Percentiles rank a stretch among this genome's conserved stretches.
Conservation (phyloP, 164 flowering plant genomes). For the Vitis rupestris region DNA sequence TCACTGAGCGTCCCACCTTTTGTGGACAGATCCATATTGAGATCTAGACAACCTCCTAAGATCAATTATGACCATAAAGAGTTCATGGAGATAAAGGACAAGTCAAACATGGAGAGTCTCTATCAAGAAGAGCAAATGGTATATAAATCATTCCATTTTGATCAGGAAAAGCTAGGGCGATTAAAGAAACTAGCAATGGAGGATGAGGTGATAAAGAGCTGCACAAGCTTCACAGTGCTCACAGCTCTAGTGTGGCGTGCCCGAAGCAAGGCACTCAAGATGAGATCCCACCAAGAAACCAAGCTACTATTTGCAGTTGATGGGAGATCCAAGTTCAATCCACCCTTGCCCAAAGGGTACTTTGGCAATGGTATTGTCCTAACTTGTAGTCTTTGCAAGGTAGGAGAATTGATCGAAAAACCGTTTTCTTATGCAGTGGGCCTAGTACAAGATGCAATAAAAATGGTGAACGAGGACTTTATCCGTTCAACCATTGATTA, state of each 20-base stretch:
- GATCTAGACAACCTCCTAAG: conserved; percentile 11
- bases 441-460: conserved; percentile 15
- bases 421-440: conserved; percentile 19
- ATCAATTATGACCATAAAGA: conserved; percentile 9
- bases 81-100: conserved; percentile 13
- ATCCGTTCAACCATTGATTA: conserved; percentile 24
- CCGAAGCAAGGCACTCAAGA: conserved; percentile 16
- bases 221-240: conserved; percentile 21
- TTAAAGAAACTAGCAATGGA: conserved; percentile 17
- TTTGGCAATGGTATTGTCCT: conserved; percentile 23
- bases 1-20: conserved; percentile 13
- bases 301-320: conserved; percentile 22
- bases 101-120: conserved; percentile 7
- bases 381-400: conserved; percentile 11
- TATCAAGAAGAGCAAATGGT: conserved; percentile 7
- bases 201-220: conserved; percentile 6
- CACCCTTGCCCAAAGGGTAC: conserved; percentile 22
- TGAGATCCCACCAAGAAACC: conserved; percentile 21
- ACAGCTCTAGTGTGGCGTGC: conserved; percentile 22
- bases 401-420: conserved; percentile 20
- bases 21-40: conserved; percentile 20
- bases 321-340: conserved; percentile 18
- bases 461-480: conserved; percentile 20
- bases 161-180: neutral
- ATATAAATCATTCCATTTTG: conserved; percentile 15